A percentile compares a stretch with the other conserved stretches of the same genome.
These are phyloP conservation scores for Clarireedia sp. DNA, from an alignment of 2,329 filamentous ascomycete genomes.

Conservation along the genomic window DNA sequence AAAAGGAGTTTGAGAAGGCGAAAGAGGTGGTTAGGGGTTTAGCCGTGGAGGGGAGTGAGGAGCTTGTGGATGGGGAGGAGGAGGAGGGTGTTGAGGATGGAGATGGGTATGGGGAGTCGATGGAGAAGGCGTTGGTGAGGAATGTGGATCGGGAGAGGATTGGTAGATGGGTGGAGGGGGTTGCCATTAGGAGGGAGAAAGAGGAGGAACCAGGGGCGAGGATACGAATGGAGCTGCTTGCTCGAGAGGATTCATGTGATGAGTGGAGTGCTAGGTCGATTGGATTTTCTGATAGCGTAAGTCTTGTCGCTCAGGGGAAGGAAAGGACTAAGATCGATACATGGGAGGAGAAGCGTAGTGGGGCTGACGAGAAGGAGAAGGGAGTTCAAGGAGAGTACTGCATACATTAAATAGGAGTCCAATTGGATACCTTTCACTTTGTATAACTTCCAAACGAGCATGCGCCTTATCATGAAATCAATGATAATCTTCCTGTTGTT, in stretches of 20 bases:
- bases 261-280: neutral
- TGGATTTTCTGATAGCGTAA: neutral
- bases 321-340: constrained; percentile 1
- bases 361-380: neutral
- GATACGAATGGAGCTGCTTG: neutral
- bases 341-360: neutral
- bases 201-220: neutral
- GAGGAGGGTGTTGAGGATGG: neutral
- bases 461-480: no score
- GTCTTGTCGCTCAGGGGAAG: neutral
- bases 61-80: neutral
- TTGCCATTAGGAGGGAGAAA: neutral
- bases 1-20: neutral
- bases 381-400: no score
- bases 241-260: neutral
- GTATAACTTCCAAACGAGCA: no score
- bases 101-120: constrained; percentile 13
- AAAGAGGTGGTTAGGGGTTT: neutral
- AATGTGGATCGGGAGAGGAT: constrained; percentile 13
- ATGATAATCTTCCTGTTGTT: no score
- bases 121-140: constrained; percentile 9
- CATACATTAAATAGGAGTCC: no score
- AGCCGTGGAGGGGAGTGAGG: neutral
- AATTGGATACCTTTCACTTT: no score
- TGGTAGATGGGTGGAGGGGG: constrained; percentile 10